Evolutionary conservation across 2,329 filamentous ascomycete species (phyloP).

Genomic region (Aspergillus sp.): DNA sequence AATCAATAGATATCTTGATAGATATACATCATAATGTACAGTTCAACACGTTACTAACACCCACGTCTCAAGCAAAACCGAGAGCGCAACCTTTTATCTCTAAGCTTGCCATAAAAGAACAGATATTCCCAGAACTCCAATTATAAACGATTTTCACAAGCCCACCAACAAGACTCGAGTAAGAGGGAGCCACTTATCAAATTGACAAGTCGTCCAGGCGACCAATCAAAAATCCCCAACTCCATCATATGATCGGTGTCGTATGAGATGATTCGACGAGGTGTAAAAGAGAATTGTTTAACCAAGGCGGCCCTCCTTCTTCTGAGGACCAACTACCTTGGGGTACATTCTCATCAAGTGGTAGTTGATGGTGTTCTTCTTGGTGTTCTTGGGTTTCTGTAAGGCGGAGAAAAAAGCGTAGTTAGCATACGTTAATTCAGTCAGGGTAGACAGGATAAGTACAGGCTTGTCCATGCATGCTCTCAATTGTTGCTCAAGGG

Average conservation of each 20-base stretch:
- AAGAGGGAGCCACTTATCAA: slow-evolving; percentile 1
- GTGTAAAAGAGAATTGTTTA: slow-evolving; percentile 12
- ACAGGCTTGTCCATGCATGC: slow-evolving; percentile 77
- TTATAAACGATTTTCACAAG: slow-evolving; percentile 3
- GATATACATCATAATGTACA: slow-evolving; percentile 22
- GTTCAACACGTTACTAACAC: slow-evolving; percentile 7
- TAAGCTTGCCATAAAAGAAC: slow-evolving; percentile 6
- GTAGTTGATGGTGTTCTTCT: slow-evolving; percentile 85
- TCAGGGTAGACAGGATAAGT: slow-evolving; percentile 28
- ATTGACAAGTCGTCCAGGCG: slow-evolving; percentile 5
- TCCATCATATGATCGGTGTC: not conserved
- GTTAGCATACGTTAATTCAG: not conserved
- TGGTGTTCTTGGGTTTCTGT: slow-evolving; percentile 52
- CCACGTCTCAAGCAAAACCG: slow-evolving; percentile 3
- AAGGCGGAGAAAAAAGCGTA: not conserved
- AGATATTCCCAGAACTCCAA: slow-evolving; percentile 6
- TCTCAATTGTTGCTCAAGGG: slow-evolving; percentile 57
- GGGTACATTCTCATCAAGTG: slow-evolving; percentile 75
- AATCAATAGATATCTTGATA: not conserved
- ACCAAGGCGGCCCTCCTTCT: slow-evolving; percentile 50
- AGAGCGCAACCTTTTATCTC: slow-evolving; percentile 12
- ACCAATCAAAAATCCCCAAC: not conserved
- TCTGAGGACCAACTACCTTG: slow-evolving; percentile 66
- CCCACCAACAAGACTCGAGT: no score
- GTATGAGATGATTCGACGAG: no score